A percentile compares a stretch with the other conserved stretches of the same genome.
These are phyloP conservation scores for Boletus fagicola DNA, from an alignment of 768 basidiomycete species.

Conservation along the genomic window DNA sequence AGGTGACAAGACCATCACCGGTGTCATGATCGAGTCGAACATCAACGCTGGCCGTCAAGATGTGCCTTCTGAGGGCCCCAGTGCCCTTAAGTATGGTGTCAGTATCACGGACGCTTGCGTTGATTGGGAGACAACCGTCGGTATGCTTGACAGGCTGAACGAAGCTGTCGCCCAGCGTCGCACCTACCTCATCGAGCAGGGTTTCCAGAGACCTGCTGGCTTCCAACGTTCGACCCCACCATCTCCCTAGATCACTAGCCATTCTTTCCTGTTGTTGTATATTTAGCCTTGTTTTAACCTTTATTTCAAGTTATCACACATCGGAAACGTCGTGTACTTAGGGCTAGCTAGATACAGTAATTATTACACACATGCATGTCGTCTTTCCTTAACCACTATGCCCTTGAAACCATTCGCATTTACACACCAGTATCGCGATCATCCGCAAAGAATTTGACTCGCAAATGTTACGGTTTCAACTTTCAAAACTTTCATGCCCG, in stretches of 20 bases:
- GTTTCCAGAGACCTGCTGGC: constrained; percentile 27
- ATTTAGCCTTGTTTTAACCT: constrained; percentile 3
- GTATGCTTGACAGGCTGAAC: constrained; percentile 72
- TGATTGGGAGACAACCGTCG: constrained; percentile 76
- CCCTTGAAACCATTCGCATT: neutral
- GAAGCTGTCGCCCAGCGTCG: constrained; percentile 36
- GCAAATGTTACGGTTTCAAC: neutral
- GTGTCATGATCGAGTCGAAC: constrained; percentile 97
- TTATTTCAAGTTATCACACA: constrained; percentile 5
- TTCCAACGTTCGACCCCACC: constrained; percentile 23
- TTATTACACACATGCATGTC: neutral
- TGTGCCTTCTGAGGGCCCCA: constrained; percentile 70
- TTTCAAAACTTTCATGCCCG: too few relatives aligned
- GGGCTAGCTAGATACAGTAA: neutral
- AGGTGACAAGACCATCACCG: constrained; percentile 73
- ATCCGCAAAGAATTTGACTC: neutral
- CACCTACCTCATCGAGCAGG: constrained; percentile 21
- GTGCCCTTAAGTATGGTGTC: constrained; percentile 71
- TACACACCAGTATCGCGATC: neutral
- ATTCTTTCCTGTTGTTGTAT: constrained; percentile 1
- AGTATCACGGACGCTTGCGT: constrained; percentile 94
- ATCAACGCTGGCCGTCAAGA: constrained; percentile 90
- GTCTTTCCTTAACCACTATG: neutral
- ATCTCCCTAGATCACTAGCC: constrained; percentile 9
- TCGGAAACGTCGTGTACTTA: neutral